phyloP scores from a whole-genome alignment of 1,284 basidiomycete species.

The Chondrostereum purpureum region DNA sequence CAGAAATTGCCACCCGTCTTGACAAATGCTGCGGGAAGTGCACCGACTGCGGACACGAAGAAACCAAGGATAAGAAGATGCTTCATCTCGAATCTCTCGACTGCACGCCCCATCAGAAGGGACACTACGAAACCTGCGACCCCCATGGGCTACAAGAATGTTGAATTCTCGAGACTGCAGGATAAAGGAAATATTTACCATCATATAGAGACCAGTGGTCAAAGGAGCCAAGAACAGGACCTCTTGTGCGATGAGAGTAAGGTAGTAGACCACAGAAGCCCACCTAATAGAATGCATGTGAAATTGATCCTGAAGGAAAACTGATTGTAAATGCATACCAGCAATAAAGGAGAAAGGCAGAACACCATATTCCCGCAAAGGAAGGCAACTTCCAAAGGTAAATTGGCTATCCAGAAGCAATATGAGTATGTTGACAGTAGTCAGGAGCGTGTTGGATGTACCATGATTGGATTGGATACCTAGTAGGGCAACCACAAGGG shows the following conservation, averaged over 20 bases:
- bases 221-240: conserved; percentile 10
- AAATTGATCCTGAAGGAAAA: too few relatives aligned
- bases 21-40: conserved; percentile 11
- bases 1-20: conserved; percentile 9
- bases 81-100: conserved; percentile 10
- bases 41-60: conserved; percentile 6
- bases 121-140: conserved; percentile 6
- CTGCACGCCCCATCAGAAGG: conserved; percentile 5
- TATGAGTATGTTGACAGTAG: background rate
- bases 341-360: conserved; percentile 10
- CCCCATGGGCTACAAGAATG: conserved; percentile 9
- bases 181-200: conserved; percentile 5
- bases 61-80: conserved; percentile 7
- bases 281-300: conserved; percentile 4
- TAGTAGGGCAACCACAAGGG: background rate
- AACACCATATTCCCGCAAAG: conserved; percentile 8
- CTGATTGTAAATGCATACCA: conserved; percentile 1
- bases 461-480: background rate
- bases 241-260: conserved; percentile 11
- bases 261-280: conserved; percentile 11
- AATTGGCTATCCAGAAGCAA: background rate
- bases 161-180: background rate
- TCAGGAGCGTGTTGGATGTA: background rate
- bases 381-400: conserved; percentile 7
- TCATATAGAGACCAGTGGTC: conserved; percentile 11